phyloP scores from a whole-genome alignment of 1,284 basidiomycete species.

The Prillingera fragicola region DNA sequence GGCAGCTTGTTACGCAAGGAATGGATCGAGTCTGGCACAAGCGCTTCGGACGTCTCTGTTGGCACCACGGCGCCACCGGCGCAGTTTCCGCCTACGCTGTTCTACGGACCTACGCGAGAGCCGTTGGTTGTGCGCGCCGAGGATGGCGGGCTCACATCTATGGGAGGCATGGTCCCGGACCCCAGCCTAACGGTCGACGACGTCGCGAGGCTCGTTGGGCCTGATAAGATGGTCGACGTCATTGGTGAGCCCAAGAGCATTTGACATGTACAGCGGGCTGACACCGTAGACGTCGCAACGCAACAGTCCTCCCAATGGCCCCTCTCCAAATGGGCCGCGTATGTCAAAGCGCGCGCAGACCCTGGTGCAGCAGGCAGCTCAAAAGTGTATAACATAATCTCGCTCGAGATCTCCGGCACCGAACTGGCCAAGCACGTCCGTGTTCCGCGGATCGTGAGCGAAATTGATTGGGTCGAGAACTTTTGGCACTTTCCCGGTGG shows the following conservation, averaged over 20 bases:
- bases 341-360: conserved; percentile 53
- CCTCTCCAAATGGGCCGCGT: conserved; percentile 81
- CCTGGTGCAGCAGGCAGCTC: conserved; percentile 11
- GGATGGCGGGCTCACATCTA: conserved; percentile 38
- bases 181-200: conserved; percentile 53
- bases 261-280: background rate
- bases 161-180: conserved; percentile 44
- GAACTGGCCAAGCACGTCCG: conserved; percentile 66
- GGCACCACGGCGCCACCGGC: background rate
- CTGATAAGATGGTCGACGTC: conserved; percentile 72
- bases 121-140: conserved; percentile 38
- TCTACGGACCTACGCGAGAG: conserved; percentile 38
- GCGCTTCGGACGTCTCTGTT: background rate
- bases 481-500: conserved; percentile 62
- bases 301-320: conserved; percentile 80
- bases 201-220: conserved; percentile 72
- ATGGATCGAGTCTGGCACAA: conserved; percentile 28
- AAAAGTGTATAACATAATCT: conserved; percentile 86
- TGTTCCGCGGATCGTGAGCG: conserved; percentile 77
- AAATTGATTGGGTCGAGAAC: conserved; percentile 94
- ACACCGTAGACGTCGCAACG: conserved; percentile 64
- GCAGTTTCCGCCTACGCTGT: conserved; percentile 28
- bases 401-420: conserved; percentile 75
- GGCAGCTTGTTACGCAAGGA: conserved; percentile 21
- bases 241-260: conserved; percentile 59